Evolutionary conservation across 345 rosid species (phyloP), one percentile per base, ranked within the genome.

Genomic region (Microcos paniculata): DNA sequence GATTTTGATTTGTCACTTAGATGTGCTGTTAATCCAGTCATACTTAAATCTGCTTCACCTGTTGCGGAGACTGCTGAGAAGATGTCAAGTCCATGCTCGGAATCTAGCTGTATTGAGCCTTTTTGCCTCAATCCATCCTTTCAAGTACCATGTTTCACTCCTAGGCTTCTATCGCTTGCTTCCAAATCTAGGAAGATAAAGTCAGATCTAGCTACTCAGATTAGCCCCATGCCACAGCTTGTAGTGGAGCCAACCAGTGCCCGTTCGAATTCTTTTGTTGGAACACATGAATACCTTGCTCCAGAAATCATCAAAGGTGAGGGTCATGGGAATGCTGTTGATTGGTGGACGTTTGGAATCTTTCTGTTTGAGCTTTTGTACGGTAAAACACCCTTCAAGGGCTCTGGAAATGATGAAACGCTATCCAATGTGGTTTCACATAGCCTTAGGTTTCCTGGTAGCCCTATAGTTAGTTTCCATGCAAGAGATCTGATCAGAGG

Each of bases 261-360:
- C 9, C 80, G 97, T 55, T 91, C 97, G 8, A 91, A 91, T 81
- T 91, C 97, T 69, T 91, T 91, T 70, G 97, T 91, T 0, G 97
- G 97, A 55, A 90, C 94, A 10, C 90, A 90, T 28, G 97, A 91
- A 71, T 91, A 91, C 83, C 86, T 91, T 56, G 92, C 94, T 48
- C 97, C 97, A 9, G 97, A 91, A 78, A 91, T 91, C 73, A 84
- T 91, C 87, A 90, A 90, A 79, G 89, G 91, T 11, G 92, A 91
- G 63, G 94, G 92, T 57, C 97, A 91, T 75, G 96, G 96, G 66
- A 89, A 85, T 74, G 87, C 96, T 19, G 96, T 91, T 55, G 96
- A 91, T 74, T 91, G 96, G 96, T 91, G 96, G 93, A 91, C 90
- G 4, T 89, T 85, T n/a, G 96, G 96, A 18, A 88, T 91, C 75